Percentiles rank a stretch among this genome's conserved stretches.
Conservation (phyloP, 179 eudicot genomes). For the Spinacia oleracea region DNA sequence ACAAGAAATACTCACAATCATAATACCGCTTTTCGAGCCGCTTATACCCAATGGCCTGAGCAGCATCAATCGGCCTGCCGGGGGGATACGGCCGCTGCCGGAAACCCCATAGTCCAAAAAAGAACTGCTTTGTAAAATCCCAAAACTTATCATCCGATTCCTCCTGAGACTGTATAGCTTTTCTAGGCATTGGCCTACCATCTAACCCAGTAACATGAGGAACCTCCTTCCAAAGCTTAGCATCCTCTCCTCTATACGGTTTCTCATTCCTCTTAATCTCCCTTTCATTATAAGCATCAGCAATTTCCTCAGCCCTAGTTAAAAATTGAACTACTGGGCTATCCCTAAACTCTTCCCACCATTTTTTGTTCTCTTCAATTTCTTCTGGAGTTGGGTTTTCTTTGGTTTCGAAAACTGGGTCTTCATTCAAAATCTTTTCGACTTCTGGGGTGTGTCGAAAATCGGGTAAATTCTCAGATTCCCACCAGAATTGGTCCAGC, state of each 20-base stretch:
- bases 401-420: slow-evolving; percentile 57
- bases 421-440: slow-evolving; percentile 53
- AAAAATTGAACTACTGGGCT: slow-evolving; percentile 67
- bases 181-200: slow-evolving; percentile 91
- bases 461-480: slow-evolving; percentile 71
- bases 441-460: slow-evolving; percentile 69
- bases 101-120: slow-evolving; percentile 92
- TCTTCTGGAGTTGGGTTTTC: slow-evolving; percentile 63
- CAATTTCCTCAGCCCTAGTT: slow-evolving; percentile 57
- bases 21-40: slow-evolving; percentile 72
- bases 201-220: slow-evolving; percentile 80
- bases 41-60: slow-evolving; percentile 95
- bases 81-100: slow-evolving; percentile 85
- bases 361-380: slow-evolving; percentile 60
- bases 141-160: slow-evolving; percentile 80
- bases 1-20: slow-evolving; percentile 63
- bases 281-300: slow-evolving; percentile 57
- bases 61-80: slow-evolving; percentile 75
- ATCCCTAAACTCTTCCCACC: slow-evolving; percentile 61
- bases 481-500: slow-evolving; percentile 84
- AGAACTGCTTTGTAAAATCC: slow-evolving; percentile 86
- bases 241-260: slow-evolving; percentile 63
- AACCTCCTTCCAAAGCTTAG: slow-evolving; percentile 57
- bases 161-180: slow-evolving; percentile 45
- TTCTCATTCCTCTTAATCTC: slow-evolving; percentile 55